Percentiles rank a stretch among this genome's conserved stretches.
phyloP scores from a whole-genome alignment of 1,284 basidiomycete genomes.

The Leucoagaricus sp. region DNA sequence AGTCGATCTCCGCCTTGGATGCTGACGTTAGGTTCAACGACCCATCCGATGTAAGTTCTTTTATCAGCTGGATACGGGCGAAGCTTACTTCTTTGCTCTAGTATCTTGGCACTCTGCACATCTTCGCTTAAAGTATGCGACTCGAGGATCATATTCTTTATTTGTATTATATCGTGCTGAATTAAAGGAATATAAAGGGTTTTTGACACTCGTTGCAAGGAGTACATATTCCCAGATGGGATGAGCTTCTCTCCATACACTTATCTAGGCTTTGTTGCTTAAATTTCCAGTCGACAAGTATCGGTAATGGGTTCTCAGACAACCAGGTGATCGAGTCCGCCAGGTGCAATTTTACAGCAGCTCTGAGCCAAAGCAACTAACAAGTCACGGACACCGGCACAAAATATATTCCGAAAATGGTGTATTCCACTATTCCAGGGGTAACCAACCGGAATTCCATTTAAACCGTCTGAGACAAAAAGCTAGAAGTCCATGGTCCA shows the following conservation, averaged over 20 bases:
- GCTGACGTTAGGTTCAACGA: constrained; percentile 52
- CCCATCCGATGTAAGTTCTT: constrained; percentile 25
- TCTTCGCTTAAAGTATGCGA: constrained; percentile 19
- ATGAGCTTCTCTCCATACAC: no score
- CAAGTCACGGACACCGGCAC: no score
- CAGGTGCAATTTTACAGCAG: no score
- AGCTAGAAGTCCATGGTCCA: constrained; percentile 14
- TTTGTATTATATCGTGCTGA: constrained; percentile 8
- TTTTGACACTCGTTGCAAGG: no score
- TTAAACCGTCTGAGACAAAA: constrained; percentile 6
- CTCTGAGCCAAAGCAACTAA: no score
- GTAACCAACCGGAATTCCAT: neutral
- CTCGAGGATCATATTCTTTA: neutral
- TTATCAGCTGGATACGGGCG: neutral
- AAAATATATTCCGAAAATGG: no score
- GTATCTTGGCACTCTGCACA: constrained; percentile 24
- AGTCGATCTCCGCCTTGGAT: constrained; percentile 64
- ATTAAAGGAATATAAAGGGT: no score
- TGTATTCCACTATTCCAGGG: neutral
- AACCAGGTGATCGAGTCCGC: no score
- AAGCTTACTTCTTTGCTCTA: neutral
- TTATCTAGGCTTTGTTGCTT: no score
- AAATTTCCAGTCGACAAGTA: no score
- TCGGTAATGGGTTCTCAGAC: no score
- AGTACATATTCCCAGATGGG: no score